Base-by-base conservation (phyloP, 108 stramenopile species). In the Skeletonema menzelii region DNA sequence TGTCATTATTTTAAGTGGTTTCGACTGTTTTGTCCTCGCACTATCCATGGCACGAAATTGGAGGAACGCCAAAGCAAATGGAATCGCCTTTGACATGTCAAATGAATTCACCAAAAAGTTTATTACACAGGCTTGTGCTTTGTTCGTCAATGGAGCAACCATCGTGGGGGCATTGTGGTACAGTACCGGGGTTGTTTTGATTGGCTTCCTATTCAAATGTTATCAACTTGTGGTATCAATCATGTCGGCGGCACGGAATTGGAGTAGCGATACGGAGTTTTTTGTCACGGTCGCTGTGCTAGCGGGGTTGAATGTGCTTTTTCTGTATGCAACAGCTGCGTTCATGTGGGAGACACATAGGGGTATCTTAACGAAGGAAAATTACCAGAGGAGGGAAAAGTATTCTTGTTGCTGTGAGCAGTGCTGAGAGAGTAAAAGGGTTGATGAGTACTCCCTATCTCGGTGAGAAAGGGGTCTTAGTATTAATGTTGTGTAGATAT, bases 331-430 rank as follows among this genome's bases (percentile, higher is more conserved):
- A 5, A 30, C 47, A 49, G 61, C 20, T 1, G n/a, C 24, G 8
- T 72, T 63, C 20, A 63, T 72, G 38, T 49, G 31, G 27, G 70
- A 72, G 28, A 15, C 60, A n/a, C 14, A 53, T 13, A 46, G 38
- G 14, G 70, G 70, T 13, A 63, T 26, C 12, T 61, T 72, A 35
- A 72, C 59, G 24, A 15, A 27, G 60, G 70, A 63, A 30, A 72
- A 60, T 20, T 72, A 72, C 32, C 59, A 72, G 20, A 15, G 5
- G 12, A 60, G 70, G 5, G 70, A 72, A 49, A 61, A 55, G 44
- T 63, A 72, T 63, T 72, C 62, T 42, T 72, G 70, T 49, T 72
- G 70, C 22, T 72, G 70, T 47, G 28, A 30, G n/a, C n/a, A n/a
- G 42, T 35, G 40, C 2, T 62, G n/a, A 24, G 32, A 42, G 17